Evolutionary conservation across 78 protist genomes (phyloP).

Genomic region (Dictyostelium brefeldianum): DNA sequence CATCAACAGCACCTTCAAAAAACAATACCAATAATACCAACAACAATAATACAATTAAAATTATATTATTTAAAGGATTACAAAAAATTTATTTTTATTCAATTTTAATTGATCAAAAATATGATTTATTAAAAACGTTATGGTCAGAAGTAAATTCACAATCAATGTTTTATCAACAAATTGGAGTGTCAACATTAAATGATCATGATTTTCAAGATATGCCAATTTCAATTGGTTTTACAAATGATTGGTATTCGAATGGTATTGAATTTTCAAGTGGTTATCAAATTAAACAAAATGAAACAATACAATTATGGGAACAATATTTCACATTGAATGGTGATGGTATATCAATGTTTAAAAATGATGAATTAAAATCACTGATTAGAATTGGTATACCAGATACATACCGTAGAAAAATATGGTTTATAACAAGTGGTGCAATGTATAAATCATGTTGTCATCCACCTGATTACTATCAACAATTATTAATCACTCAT

Average conservation of each 20-base stretch:
- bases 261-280: conserved; percentile 11
- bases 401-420: conserved; percentile 15
- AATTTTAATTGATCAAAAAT: neutral
- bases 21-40: neutral
- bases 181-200: neutral
- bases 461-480: conserved; percentile 29
- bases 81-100: conserved; percentile 57
- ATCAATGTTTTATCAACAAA: neutral
- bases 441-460: conserved; percentile 59
- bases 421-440: conserved; percentile 71
- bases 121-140: conserved; percentile 35
- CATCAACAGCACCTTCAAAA: neutral
- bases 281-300: neutral
- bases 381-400: conserved; percentile 56
- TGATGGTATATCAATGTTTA: conserved; percentile 55
- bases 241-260: neutral
- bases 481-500: conserved; percentile 5
- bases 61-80: neutral
- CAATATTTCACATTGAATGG: conserved; percentile 62
- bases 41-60: neutral
- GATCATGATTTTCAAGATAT: neutral
- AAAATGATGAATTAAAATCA: conserved; percentile 45
- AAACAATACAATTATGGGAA: conserved; percentile 20
- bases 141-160: conserved; percentile 15
- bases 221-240: conserved; percentile 28